A percentile compares a stretch with the other conserved stretches of the same genome.
phyloP scores from a whole-genome alignment of 768 basidiomycete species.

The Chalciporus sphaerocephalus region DNA sequence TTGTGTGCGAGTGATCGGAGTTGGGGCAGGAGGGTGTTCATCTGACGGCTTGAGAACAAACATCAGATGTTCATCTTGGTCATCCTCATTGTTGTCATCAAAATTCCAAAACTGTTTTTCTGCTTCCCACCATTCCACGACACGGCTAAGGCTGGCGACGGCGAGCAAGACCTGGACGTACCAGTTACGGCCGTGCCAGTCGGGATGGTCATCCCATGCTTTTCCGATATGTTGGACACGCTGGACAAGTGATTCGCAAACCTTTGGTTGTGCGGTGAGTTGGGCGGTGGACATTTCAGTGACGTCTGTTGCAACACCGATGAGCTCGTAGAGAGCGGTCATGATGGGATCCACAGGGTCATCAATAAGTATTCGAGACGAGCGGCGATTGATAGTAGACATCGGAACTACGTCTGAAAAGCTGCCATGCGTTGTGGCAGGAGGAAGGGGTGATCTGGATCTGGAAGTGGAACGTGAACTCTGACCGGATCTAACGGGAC shows the following conservation, averaged over 20 bases:
- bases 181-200: constrained; percentile 98
- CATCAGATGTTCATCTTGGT: constrained; percentile 84
- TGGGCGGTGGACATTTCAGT: constrained; percentile 84
- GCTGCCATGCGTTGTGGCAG: constrained; percentile 56
- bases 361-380: constrained; percentile 79
- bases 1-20: constrained; percentile 36
- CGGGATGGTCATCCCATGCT: constrained; percentile 96
- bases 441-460: constrained; percentile 88
- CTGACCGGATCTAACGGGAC: constrained; percentile 65
- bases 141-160: constrained; percentile 91
- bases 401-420: constrained; percentile 52
- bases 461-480: constrained; percentile 94
- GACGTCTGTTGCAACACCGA: constrained; percentile 89
- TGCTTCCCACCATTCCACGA: constrained; percentile 99
- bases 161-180: constrained; percentile 96
- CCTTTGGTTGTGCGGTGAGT: constrained; percentile 79
- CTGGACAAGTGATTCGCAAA: constrained; percentile 83
- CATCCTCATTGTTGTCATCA: constrained; percentile 85
- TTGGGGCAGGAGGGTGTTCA: constrained; percentile 43
- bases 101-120: constrained; percentile 99
- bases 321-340: constrained; percentile 85
- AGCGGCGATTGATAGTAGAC: constrained; percentile 59
- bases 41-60: constrained; percentile 91
- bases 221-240: constrained; percentile 88
- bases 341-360: constrained; percentile 88